Base-by-base conservation (phyloP, 2,329 filamentous ascomycete species). In the Penicillium crustosum region DNA sequence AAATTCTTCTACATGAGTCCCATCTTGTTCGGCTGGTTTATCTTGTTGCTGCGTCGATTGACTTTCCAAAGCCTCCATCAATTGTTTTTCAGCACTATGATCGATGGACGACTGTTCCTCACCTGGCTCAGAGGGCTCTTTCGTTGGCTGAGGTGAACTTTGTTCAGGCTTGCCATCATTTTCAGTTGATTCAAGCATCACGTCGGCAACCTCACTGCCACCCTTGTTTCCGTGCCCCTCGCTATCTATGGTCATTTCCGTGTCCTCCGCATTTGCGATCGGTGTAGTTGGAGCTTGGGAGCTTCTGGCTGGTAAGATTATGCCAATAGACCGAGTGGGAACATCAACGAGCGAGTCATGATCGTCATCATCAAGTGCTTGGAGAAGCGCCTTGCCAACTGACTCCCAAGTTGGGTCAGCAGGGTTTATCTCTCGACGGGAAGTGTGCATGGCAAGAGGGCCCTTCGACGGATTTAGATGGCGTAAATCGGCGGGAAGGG, bases 311-410 rank as follows among this genome's bases (percentile, higher is more conserved):
- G 79, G 79, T 19, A 83, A 64, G 36, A 67, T 66, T 49, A 83
- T 70, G 1, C 62, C 67, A 42, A 83, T 70, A 13, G 71, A 73
- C 15, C 73, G 70, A 19, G 78, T 79, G 29, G 77, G 69, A 25
- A 67, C 69, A 21, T 61, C 53, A 8, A 64, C 55, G 4, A 49
- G 21, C 4, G 63, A 42, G 10, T 72, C 74, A 23, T 71, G 61
- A 39, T 77, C 75, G 55, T 82, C 77, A 10, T 75, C 72, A 49
- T 73, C 65, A 35, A 81, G 70, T 10, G 75, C 69, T 48, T 78
- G 70, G 3, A 81, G 66, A 38, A 85, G 78, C 4, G 74, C 73
- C 58, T 80, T 76, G 1, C 82, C 82, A 49, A 82, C 69, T 29
- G 76, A 75, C 25, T 75, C 73, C 80, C 82, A 83, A 13, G 75